These are phyloP conservation scores for Arthonia radiata DNA, from an alignment of 495 filamentous ascomycete species.

Conservation along the genomic window DNA sequence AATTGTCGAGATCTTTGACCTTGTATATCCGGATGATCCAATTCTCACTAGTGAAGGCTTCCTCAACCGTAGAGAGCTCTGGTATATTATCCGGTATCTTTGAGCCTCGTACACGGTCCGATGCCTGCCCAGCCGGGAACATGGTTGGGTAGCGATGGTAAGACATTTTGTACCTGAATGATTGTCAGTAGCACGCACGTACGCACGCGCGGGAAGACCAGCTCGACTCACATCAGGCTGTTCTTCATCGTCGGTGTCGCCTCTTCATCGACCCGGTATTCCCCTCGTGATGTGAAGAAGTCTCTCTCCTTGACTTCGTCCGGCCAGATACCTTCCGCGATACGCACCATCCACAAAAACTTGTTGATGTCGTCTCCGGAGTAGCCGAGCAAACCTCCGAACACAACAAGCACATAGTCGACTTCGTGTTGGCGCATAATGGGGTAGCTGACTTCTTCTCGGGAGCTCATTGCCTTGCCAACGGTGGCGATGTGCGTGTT, in stretches of 20 bases:
- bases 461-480: constrained; percentile 94
- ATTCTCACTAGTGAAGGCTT: constrained; percentile 98
- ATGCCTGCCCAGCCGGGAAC: constrained; percentile 77
- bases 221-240: constrained; percentile 70
- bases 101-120: constrained; percentile 67
- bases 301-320: constrained; percentile 94
- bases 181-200: not conserved
- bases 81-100: constrained; percentile 70
- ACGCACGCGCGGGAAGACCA: too few species aligned
- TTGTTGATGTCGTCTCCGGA: constrained; percentile 99
- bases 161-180: constrained; percentile 93
- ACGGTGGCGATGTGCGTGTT: constrained; percentile 99
- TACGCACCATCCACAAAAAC: constrained; percentile 99
- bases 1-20: constrained; percentile 93
- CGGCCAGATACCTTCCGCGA: constrained; percentile 98
- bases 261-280: constrained; percentile 82
- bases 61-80: constrained; percentile 68
- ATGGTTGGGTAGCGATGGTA: constrained; percentile 93
- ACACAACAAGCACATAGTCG: constrained; percentile 92
- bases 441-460: constrained; percentile 94
- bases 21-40: constrained; percentile 99
- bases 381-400: constrained; percentile 88
- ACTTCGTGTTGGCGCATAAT: constrained; percentile 97
- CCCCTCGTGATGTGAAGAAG: constrained; percentile 85
- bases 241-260: constrained; percentile 98